phyloP scores from a whole-genome alignment of 1,139 yeast genomes.

The Yamadazyma sp. region DNA sequence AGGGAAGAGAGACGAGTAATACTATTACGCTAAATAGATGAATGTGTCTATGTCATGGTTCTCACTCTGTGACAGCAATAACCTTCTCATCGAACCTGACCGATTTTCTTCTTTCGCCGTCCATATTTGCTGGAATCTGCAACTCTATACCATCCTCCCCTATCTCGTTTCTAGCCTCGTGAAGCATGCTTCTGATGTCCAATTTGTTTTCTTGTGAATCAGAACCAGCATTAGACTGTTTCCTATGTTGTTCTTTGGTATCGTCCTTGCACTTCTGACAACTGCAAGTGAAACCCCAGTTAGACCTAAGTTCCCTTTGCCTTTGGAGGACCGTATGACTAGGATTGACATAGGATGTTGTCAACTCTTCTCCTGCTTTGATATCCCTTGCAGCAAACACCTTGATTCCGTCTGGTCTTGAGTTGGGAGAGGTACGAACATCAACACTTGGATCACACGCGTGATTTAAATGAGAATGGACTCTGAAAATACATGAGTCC shows the following conservation, averaged over 20 bases:
- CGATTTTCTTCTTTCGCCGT: conserved; percentile 61
- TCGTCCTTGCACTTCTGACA: conserved; percentile 69
- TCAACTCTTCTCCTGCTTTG: conserved; percentile 63
- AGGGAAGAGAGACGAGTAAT: not conserved
- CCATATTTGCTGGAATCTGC: conserved; percentile 36
- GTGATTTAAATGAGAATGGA: conserved; percentile 75
- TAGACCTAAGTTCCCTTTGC: conserved; percentile 65
- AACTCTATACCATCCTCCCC: conserved; percentile 51
- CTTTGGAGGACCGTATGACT: conserved; percentile 61
- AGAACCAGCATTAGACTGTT: conserved; percentile 30
- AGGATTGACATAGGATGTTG: conserved; percentile 72
- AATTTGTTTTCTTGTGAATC: conserved; percentile 24
- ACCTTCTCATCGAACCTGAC: conserved; percentile 73
- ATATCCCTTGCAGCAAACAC: conserved; percentile 62
- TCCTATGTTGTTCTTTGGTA: conserved; percentile 36
- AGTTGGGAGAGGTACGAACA: conserved; percentile 48
- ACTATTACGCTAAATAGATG: not conserved
- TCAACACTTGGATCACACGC: conserved; percentile 71
- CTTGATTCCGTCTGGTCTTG: conserved; percentile 54
- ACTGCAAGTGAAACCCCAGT: conserved; percentile 80
- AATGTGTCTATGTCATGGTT: not conserved
- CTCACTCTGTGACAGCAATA: conserved; percentile 21
- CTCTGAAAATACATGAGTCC: conserved; percentile 59
- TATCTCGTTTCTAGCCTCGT: conserved; percentile 28
- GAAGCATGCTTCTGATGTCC: conserved; percentile 50